Evolutionary conservation across 257 asterid species (phyloP), one percentile per base, ranked within the genome.

Genomic region (Agastache rugosa): DNA sequence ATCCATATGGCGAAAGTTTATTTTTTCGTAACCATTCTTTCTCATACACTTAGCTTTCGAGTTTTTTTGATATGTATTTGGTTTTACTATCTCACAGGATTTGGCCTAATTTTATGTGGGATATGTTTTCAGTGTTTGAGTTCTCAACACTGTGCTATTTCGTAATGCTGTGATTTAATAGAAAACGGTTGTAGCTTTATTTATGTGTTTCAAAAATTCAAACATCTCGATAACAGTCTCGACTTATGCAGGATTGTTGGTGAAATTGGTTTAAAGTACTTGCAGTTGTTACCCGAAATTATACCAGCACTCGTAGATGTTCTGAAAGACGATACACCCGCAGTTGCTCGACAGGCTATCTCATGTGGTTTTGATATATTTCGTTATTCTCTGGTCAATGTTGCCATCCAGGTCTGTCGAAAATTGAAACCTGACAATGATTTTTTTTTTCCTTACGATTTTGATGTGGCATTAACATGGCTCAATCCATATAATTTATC

Each of bases 311-410:
- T 94, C 67, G 80, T 89, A 34, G 83, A 87, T 72, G 86, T 83
- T 77, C 71, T 92, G 85, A 86, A 83, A 65, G 99, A 94, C 61
- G 97, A 85, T 53, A 85, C 87, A 59, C 98, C 97, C 4, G 93
- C 99, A 72, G 99, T 90, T 82, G 97, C 93, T 83, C 89, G 97
- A 34, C 98, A 94, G 83, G 96, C 97, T 73, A 90, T 94, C 75
- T 77, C 85, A 67, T 94, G 92, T 56, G 94, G 93, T 27, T 81
- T 80, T 73, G 97, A 87, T 77, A 85, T 94, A 75, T 94, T 94
- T 80, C 89, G 92, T 39, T 75, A 80, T 47, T 81, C 91, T 69
- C 87, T 94, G 50, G 76, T 86, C 72, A 90, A 80, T 82, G 82
- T 93, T 75, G 84, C 96, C 55, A 75, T 90, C 79, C 92, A 88